phyloP scores from a whole-genome alignment of 2,329 filamentous ascomycete species.

The Fusarium denticulatum region DNA sequence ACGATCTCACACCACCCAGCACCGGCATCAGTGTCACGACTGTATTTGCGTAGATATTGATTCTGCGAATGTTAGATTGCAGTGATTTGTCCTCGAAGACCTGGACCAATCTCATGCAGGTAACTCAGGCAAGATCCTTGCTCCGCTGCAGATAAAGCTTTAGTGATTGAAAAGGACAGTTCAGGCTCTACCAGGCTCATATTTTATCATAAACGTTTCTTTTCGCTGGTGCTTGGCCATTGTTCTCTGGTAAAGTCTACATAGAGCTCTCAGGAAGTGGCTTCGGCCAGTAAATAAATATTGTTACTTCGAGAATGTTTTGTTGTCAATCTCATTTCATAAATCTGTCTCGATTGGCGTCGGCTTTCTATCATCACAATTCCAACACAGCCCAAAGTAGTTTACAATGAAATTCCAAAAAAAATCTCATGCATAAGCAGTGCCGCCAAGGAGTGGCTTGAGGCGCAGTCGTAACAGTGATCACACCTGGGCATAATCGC shows the following conservation, averaged over 20 bases:
- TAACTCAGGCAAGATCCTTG: background rate
- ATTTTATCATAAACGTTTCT: too few species aligned
- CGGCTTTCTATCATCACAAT: too few species aligned
- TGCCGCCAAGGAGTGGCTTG: background rate
- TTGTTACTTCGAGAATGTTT: background rate
- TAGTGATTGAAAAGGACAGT: background rate
- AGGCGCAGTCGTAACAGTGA: rapidly evolving
- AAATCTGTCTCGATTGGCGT: rapidly evolving
- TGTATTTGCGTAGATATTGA: rapidly evolving
- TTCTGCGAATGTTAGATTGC: too few species aligned
- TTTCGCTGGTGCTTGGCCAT: background rate
- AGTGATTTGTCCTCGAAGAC: background rate
- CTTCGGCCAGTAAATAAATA: background rate
- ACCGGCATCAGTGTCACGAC: background rate
- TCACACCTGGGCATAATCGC: background rate
- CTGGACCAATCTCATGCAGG: background rate
- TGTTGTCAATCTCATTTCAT: background rate
- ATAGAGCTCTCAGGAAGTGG: too few species aligned
- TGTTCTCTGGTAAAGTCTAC: rapidly evolving
- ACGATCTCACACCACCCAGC: background rate
- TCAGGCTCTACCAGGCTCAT: background rate
- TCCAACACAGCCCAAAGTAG: rapidly evolving
- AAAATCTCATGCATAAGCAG: background rate
- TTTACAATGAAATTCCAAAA: rapidly evolving
- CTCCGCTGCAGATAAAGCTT: background rate